Conservation (phyloP, 2,329 filamentous ascomycete species). For the Scedosporium minutisporum region DNA sequence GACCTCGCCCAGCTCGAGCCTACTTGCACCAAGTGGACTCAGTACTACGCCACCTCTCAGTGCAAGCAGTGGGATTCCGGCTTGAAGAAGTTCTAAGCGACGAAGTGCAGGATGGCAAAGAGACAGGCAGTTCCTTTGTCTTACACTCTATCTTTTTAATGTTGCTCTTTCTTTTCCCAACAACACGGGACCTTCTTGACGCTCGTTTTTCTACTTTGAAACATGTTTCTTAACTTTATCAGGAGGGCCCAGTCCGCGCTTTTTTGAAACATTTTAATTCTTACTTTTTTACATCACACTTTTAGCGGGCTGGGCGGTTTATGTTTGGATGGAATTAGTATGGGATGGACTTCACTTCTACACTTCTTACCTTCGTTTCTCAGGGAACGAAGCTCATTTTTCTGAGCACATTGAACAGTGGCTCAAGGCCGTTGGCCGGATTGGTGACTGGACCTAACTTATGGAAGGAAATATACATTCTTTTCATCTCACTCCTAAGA, state of each 20-base stretch:
- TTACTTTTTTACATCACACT: not conserved
- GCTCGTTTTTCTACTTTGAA: not conserved
- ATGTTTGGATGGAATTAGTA: not conserved
- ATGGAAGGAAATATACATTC: not conserved
- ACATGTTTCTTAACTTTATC: not conserved
- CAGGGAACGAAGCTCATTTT: constrained; percentile 9
- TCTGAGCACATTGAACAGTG: constrained; percentile 9
- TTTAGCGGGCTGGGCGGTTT: not conserved
- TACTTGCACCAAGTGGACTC: constrained; percentile 9
- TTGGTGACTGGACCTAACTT: not conserved
- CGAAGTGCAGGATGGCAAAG: not conserved
- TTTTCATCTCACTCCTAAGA: not conserved
- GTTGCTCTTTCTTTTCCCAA: not conserved
- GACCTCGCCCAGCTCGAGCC: constrained; percentile 9
- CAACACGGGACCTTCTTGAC: not conserved
- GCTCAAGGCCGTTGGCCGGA: not conserved
- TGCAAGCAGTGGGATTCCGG: constrained; percentile 12
- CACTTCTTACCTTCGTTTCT: constrained; percentile 9
- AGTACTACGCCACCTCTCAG: constrained; percentile 9
- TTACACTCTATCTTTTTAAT: constrained; percentile 7
- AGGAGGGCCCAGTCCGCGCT: not conserved
- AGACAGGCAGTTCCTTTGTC: not conserved
- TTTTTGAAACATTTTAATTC: not conserved
- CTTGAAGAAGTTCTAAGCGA: constrained; percentile 5
- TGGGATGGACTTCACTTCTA: not conserved